Percentiles rank a stretch among this genome's conserved stretches.
phyloP scores from a whole-genome alignment of 2,329 filamentous ascomycete species.

The Tolypocladium capitatum region DNA sequence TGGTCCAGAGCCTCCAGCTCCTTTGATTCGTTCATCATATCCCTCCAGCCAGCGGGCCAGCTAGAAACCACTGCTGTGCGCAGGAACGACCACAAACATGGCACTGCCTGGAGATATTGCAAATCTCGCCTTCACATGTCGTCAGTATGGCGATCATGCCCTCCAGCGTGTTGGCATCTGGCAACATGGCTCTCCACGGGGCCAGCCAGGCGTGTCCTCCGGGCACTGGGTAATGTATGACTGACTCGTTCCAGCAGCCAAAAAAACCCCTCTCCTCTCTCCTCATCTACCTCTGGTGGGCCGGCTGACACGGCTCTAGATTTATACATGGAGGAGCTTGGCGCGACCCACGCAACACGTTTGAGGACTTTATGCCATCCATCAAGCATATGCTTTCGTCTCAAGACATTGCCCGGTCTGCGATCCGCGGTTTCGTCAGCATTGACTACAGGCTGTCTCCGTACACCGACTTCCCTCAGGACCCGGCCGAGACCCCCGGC shows the following conservation, averaged over 20 bases:
- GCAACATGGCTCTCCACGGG: conserved; percentile 15
- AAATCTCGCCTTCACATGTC: conserved; percentile 17
- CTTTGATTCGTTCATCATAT: not conserved
- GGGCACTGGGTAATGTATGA: conserved; percentile 25
- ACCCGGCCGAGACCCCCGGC: conserved; percentile 11
- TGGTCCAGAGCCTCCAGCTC: not conserved
- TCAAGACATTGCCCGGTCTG: conserved; percentile 10
- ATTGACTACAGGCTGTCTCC: conserved; percentile 50
- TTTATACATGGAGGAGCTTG: conserved; percentile 52
- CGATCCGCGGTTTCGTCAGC: conserved; percentile 48
- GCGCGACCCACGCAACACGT: conserved; percentile 41
- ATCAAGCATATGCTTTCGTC: conserved; percentile 27
- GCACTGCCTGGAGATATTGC: not conserved
- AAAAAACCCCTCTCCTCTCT: not conserved
- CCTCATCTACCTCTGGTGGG: not conserved
- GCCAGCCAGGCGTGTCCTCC: conserved; percentile 4
- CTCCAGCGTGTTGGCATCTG: conserved; percentile 35
- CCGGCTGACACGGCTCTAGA: conserved; percentile 13
- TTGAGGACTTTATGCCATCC: conserved; percentile 30
- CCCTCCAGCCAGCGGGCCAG: not conserved
- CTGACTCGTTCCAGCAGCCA: not conserved
- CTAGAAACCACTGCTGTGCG: not conserved
- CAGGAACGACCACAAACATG: not conserved
- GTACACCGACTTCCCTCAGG: conserved; percentile 29
- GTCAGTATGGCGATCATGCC: conserved; percentile 24